A percentile compares a stretch with the other conserved stretches of the same genome.
These are phyloP conservation scores for Setaria viridis DNA, from an alignment of 202 grass and related monocot genomes.

Conservation along the genomic window DNA sequence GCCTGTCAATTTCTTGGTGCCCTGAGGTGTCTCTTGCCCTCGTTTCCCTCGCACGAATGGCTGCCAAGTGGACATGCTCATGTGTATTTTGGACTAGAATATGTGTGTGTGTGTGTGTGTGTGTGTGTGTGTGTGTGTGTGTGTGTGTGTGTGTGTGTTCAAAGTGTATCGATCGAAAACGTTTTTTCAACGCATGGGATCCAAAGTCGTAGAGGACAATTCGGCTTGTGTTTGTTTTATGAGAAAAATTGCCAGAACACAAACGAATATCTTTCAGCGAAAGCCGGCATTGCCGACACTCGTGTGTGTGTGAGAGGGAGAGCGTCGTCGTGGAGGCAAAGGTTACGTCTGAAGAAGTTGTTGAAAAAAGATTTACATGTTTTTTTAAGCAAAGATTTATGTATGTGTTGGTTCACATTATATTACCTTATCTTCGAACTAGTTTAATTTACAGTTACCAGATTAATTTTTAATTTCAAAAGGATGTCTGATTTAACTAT, in stretches of 20 bases:
- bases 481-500: background rate
- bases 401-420: background rate
- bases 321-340: background rate
- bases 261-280: background rate
- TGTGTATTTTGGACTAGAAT: slow-evolving; percentile 28
- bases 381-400: background rate
- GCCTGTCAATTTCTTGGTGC: slow-evolving; percentile 44
- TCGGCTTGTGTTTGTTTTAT: slow-evolving; percentile 17
- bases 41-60: slow-evolving; percentile 39
- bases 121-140: background rate
- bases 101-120: background rate
- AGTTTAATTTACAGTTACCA: background rate
- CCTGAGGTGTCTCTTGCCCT: slow-evolving; percentile 29
- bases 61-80: slow-evolving; percentile 31
- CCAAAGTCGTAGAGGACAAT: slow-evolving; percentile 1
- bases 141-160: background rate
- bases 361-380: background rate
- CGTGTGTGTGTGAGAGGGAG: background rate
- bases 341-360: background rate
- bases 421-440: background rate
- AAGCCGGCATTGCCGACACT: slow-evolving; percentile 31
- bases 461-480: background rate
- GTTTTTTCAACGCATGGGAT: slow-evolving; percentile 6
- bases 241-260: background rate
- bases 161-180: background rate